Evolutionary conservation across 495 filamentous ascomycete species (phyloP).

Genomic region (Massariosphaeria phaeospora): DNA sequence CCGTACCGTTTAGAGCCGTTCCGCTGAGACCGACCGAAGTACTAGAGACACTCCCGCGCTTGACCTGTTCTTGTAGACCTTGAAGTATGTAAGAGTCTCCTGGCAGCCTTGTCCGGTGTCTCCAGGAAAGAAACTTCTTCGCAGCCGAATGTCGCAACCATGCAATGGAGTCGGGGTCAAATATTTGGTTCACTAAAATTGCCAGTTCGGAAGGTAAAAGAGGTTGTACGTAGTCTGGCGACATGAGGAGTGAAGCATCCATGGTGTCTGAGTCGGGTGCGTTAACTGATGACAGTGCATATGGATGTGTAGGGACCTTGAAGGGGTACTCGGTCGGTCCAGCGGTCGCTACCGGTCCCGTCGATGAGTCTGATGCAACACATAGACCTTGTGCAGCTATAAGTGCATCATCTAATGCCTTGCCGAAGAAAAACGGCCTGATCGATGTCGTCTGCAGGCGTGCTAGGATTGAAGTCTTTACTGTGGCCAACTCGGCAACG

Average conservation of each 20-base stretch:
- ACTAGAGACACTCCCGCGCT: conserved; percentile 13
- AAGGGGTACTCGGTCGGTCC: conserved; percentile 15
- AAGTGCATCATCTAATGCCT: conserved; percentile 27
- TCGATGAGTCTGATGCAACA: conserved; percentile 1
- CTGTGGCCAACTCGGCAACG: conserved; percentile 50
- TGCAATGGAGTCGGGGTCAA: conserved; percentile 73
- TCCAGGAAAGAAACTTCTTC: conserved; percentile 63
- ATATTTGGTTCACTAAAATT: conserved; percentile 64
- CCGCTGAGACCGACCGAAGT: conserved; percentile 18
- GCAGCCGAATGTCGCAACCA: conserved; percentile 83
- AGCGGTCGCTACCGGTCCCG: background rate
- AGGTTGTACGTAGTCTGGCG: conserved; percentile 84
- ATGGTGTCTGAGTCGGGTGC: conserved; percentile 78
- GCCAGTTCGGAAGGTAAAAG: conserved; percentile 71
- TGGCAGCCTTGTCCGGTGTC: conserved; percentile 16
- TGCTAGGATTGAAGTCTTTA: conserved; percentile 59
- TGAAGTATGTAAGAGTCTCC: conserved; percentile 25
- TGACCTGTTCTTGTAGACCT: conserved; percentile 4
- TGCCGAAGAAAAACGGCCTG: conserved; percentile 64
- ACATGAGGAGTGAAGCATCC: conserved; percentile 96
- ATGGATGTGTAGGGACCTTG: conserved; percentile 47
- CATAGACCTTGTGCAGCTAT: conserved; percentile 19
- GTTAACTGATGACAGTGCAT: conserved; percentile 74
- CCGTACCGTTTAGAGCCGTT: conserved; percentile 13
- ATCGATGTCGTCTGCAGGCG: conserved; percentile 59